A percentile compares a stretch with the other conserved stretches of the same genome.
These are phyloP conservation scores for Pythium utonaiense DNA, from an alignment of 352 stramenopile species.

Conservation along the genomic window DNA sequence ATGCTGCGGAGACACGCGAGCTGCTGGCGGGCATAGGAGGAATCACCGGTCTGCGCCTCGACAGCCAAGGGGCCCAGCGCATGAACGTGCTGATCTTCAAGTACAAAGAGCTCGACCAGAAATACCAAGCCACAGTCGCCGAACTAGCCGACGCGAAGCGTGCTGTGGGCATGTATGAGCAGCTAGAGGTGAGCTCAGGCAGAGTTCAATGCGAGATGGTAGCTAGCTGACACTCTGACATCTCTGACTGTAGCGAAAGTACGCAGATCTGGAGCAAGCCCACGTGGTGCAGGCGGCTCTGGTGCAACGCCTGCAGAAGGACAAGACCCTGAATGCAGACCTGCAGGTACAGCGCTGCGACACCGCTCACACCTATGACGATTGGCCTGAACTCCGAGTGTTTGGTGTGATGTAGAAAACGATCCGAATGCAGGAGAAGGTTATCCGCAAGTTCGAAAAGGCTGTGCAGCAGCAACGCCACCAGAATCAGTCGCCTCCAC, in stretches of 20 bases:
- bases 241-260: slow-evolving; percentile 25
- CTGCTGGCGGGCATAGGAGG: slow-evolving; percentile 17
- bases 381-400: neutral
- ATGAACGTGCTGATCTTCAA: slow-evolving; percentile 54
- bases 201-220: too few species aligned
- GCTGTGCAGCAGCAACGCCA: slow-evolving; percentile 29
- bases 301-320: slow-evolving; percentile 63
- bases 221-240: too few species aligned
- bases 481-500: neutral
- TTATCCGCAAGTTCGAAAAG: slow-evolving; percentile 78
- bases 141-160: slow-evolving; percentile 36
- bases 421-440: slow-evolving; percentile 70
- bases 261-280: slow-evolving; percentile 63
- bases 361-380: neutral
- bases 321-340: slow-evolving; percentile 40
- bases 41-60: slow-evolving; percentile 5
- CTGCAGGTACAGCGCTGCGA: slow-evolving; percentile 14
- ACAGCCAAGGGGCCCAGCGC: slow-evolving; percentile 34
- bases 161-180: slow-evolving; percentile 25
- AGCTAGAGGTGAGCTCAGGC: slow-evolving; percentile 33
- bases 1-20: slow-evolving; percentile 39
- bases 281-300: slow-evolving; percentile 63
- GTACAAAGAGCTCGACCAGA: slow-evolving; percentile 60
- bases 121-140: slow-evolving; percentile 29
- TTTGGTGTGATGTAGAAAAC: slow-evolving; percentile 5